Conservation (phyloP, 805 yeast species). For the Candida adriatica region DNA sequence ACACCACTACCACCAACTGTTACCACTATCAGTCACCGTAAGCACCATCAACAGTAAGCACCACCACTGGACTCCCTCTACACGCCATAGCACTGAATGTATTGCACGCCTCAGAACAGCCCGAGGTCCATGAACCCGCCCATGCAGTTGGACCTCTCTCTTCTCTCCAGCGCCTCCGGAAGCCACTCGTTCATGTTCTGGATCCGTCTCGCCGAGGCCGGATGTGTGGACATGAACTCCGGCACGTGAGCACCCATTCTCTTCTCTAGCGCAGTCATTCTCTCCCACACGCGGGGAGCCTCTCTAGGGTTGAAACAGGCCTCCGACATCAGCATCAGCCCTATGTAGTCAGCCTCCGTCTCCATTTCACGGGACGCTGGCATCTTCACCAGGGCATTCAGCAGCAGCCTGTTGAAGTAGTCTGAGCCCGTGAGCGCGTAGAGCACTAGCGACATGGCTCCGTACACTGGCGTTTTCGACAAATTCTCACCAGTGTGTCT, state of each 20-base stretch:
- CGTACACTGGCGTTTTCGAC: slow-evolving; percentile 68
- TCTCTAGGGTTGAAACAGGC: slow-evolving; percentile 81
- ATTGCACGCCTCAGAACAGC: slow-evolving; percentile 7
- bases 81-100: too few relatives aligned
- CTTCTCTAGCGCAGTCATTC: slow-evolving; percentile 59
- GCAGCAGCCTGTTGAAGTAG: slow-evolving; percentile 43
- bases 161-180: slow-evolving; percentile 35
- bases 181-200: slow-evolving; percentile 62
- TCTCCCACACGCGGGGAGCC: slow-evolving; percentile 72
- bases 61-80: too few relatives aligned
- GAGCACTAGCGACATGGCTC: slow-evolving; percentile 43
- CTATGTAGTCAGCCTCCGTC: slow-evolving; percentile 92
- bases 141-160: slow-evolving; percentile 11
- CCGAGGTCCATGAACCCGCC: slow-evolving; percentile 5
- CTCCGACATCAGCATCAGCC: slow-evolving; percentile 82
- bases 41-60: too few relatives aligned
- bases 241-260: slow-evolving; percentile 28
- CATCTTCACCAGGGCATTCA: slow-evolving; percentile 53
- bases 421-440: slow-evolving; percentile 58
- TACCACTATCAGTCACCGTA: too few relatives aligned
- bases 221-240: slow-evolving; percentile 84
- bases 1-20: too few relatives aligned
- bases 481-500: slow-evolving; percentile 84
- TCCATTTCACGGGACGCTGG: slow-evolving; percentile 94
- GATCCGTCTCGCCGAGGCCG: slow-evolving; percentile 70